phyloP scores from a whole-genome alignment of 345 rosid species.

The Citrus unshiu region DNA sequence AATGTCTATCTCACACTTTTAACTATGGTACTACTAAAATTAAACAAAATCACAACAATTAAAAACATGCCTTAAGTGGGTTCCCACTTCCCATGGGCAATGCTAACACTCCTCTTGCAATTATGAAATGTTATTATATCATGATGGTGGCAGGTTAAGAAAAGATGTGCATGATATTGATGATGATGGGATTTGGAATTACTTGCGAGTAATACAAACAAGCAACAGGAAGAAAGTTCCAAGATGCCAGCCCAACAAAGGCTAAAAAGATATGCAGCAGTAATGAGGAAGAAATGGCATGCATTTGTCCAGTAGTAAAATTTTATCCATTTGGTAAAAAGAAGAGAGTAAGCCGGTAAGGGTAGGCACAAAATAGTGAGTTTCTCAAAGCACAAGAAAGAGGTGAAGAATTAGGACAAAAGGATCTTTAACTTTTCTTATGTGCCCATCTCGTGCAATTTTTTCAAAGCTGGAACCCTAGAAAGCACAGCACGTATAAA shows the following conservation, averaged over 20 bases:
- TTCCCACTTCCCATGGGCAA: too few relatives aligned
- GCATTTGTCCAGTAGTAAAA: background rate
- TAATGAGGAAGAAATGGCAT: background rate
- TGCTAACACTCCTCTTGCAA: too few relatives aligned
- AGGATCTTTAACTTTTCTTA: conserved; percentile 18
- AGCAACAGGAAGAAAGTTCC: background rate
- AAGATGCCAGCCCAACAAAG: background rate
- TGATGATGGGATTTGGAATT: background rate
- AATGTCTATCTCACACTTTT: too few relatives aligned
- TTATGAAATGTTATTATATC: background rate
- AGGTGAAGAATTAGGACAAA: background rate
- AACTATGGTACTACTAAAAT: too few relatives aligned
- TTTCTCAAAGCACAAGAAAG: conserved; percentile 1
- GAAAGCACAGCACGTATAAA: background rate
- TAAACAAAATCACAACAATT: too few relatives aligned
- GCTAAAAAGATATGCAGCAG: background rate
- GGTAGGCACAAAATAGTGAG: background rate
- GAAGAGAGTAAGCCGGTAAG: background rate
- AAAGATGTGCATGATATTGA: background rate
- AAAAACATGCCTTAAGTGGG: too few relatives aligned
- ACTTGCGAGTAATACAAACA: background rate
- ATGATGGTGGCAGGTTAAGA: conserved; percentile 1
- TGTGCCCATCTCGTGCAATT: conserved; percentile 9
- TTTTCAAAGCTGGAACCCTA: conserved; percentile 10
- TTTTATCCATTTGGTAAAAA: background rate